Base-by-base conservation (phyloP, 2,329 filamentous ascomycete species). In the Sporothrix mexicana region DNA sequence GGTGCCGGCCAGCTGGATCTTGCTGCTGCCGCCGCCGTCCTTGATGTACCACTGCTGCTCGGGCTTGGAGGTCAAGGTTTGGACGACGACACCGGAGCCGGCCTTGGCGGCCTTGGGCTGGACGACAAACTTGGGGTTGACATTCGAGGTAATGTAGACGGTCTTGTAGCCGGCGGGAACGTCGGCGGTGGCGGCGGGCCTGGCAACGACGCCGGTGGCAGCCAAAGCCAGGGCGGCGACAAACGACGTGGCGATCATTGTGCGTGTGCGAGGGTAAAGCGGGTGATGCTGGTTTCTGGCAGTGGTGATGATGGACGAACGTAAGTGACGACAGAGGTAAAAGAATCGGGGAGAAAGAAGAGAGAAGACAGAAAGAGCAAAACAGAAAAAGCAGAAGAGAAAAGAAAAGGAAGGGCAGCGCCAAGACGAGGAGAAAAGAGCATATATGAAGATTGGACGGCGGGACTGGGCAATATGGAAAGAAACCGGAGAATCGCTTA, bases 1-100 rank as follows among this genome's bases (percentile, higher is more conserved):
- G n/a, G 79, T 81, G 71, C 77, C 76, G 0, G 79, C 81, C 25
- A 82, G 77, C 75, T 83, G 81, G 74, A 84, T 81, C 74, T 79
- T 81, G 64, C 78, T 79, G 49, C 74, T 74, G 72, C 80, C 80
- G 3, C 8, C 6, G 55, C 55, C 61, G 25, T 75, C 74, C 74
- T 80, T 79, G 76, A 84, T 72, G 70, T 81, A 82, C 82, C 82
- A 84, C 72, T 83, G 81, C 75, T 84, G 82, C 73, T 82, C 81
- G 1, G 80, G 76, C 74, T 77, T 80, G 73, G 76, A 76, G 59
- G 73, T 77, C 41, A 72, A 78, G 1, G 80, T 81, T 72, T 82
- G 77, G 80, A 84, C 77, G 64, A 83, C 79, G 7, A 83, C 75
- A n/a, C 79, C 78, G 72, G 77, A 80, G 36, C 80, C 81, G 23